A percentile compares a stretch with the other conserved stretches of the same genome.
Conservation (phyloP, 2,329 filamentous ascomycete genomes). For the Phialocephala subalpina region DNA sequence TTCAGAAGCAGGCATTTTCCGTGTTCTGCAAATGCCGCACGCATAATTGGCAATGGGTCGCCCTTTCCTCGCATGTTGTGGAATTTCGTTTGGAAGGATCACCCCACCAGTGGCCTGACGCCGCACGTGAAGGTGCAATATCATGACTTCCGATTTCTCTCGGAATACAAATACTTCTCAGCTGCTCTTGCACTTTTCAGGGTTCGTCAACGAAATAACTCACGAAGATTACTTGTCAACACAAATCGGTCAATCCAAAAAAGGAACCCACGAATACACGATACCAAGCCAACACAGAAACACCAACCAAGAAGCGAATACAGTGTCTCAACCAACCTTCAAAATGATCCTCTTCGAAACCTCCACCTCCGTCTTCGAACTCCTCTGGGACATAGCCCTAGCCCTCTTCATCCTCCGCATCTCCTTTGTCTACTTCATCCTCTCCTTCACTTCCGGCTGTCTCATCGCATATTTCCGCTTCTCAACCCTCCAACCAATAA, state of each 20-base stretch:
- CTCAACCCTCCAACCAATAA: slow-evolving; percentile 28
- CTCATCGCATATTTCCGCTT: slow-evolving; percentile 29
- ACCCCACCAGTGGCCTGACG: slow-evolving; percentile 13
- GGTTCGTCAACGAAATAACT: background rate
- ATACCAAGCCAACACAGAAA: background rate
- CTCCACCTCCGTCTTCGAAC: slow-evolving; percentile 15
- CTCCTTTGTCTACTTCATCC: slow-evolving; percentile 44
- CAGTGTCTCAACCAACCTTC: slow-evolving; percentile 17
- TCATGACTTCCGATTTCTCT: background rate
- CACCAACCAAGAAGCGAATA: background rate
- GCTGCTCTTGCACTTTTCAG: too few species aligned
- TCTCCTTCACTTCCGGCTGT: slow-evolving; percentile 39
- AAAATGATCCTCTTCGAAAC: slow-evolving; percentile 28
- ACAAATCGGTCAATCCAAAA: background rate
- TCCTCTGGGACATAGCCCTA: slow-evolving; percentile 22
- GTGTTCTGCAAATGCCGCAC: background rate
- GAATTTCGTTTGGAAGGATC: background rate
- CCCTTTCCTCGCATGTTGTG: slow-evolving; percentile 12
- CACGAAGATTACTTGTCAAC: background rate
- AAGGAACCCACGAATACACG: background rate
- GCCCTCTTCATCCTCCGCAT: slow-evolving; percentile 44
- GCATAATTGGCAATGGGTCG: slow-evolving; percentile 3
- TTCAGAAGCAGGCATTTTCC: background rate
- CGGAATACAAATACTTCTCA: slow-evolving; percentile 3
- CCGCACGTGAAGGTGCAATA: slow-evolving; percentile 15